phyloP scores from a whole-genome alignment of 768 basidiomycete genomes.

The Cubamyces sp. region DNA sequence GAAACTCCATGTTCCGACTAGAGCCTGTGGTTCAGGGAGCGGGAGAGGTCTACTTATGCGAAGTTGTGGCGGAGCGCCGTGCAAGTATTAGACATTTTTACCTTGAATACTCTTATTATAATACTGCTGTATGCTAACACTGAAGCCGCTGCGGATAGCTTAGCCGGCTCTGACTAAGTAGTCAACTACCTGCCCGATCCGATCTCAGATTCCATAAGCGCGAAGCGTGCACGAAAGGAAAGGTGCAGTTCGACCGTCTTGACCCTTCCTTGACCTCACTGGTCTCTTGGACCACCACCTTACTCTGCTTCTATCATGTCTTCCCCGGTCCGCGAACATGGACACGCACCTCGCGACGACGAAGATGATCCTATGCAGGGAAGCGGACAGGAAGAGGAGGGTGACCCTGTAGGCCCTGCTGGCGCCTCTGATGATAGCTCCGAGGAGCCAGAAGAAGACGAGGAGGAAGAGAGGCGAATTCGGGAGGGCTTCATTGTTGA shows the following conservation, averaged over 20 bases:
- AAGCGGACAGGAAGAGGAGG: conserved; percentile 47
- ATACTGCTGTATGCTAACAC: no score
- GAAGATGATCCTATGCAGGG: conserved; percentile 68
- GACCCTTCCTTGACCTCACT: conserved; percentile 2
- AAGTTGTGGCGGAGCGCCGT: no score
- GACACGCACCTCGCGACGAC: conserved; percentile 34
- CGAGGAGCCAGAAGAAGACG: conserved; percentile 89
- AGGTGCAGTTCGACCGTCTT: conserved; percentile 8
- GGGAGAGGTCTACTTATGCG: no score
- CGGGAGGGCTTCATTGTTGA: conserved; percentile 92
- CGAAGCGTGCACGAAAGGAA: conserved; percentile 4
- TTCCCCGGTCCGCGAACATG: conserved; percentile 48
- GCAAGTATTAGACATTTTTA: no score
- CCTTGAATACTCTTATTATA: no score
- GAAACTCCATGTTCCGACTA: conserved; percentile 41
- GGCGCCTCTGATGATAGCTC: conserved; percentile 79
- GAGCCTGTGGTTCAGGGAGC: no score
- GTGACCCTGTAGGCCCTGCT: conserved; percentile 56
- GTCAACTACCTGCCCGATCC: background rate
- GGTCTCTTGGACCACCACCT: conserved; percentile 16
- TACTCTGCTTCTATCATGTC: conserved; percentile 32
- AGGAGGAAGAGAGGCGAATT: conserved; percentile 80
- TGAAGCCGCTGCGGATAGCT: background rate
- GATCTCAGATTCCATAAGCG: conserved; percentile 19
- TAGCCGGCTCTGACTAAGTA: background rate